Percentiles rank a stretch among this genome's conserved stretches.
Evolutionary conservation across 805 yeast genomes (phyloP).

Genomic region (Saturnispora halmiae): DNA sequence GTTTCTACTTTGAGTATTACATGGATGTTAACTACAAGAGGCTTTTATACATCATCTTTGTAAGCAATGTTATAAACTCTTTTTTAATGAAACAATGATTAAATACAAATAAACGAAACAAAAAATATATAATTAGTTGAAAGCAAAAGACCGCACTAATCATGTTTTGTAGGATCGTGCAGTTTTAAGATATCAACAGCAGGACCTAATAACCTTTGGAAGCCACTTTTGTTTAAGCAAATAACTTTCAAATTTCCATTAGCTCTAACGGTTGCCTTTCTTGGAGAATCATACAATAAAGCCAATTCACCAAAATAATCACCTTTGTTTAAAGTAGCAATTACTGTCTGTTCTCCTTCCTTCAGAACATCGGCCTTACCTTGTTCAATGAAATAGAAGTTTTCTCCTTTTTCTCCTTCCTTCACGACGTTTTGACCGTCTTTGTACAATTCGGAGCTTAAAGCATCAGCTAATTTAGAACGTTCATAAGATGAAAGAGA

Average conservation of each 20-base stretch:
- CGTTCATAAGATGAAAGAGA: constrained; percentile 72
- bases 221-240: constrained; percentile 85
- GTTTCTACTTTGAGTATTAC: constrained; percentile 63
- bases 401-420: constrained; percentile 82
- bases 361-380: constrained; percentile 76
- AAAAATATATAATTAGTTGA: background rate
- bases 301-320: constrained; percentile 98
- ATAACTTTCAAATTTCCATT: constrained; percentile 72
- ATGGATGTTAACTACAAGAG: constrained; percentile 76
- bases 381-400: constrained; percentile 64
- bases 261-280: constrained; percentile 90
- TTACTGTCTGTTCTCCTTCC: constrained; percentile 44
- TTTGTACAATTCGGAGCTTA: constrained; percentile 64
- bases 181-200: constrained; percentile 80
- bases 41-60: constrained; percentile 37
- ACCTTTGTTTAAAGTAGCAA: constrained; percentile 59
- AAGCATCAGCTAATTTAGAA: constrained; percentile 89
- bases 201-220: constrained; percentile 89
- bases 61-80: background rate
- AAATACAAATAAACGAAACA: background rate
- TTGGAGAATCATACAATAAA: constrained; percentile 78
- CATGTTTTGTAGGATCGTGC: constrained; percentile 64
- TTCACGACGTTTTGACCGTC: constrained; percentile 66
- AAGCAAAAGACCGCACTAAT: background rate
- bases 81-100: background rate